Evolutionary conservation across 2,329 filamentous ascomycete genomes (phyloP).

Genomic region (Whalleya microplaca): DNA sequence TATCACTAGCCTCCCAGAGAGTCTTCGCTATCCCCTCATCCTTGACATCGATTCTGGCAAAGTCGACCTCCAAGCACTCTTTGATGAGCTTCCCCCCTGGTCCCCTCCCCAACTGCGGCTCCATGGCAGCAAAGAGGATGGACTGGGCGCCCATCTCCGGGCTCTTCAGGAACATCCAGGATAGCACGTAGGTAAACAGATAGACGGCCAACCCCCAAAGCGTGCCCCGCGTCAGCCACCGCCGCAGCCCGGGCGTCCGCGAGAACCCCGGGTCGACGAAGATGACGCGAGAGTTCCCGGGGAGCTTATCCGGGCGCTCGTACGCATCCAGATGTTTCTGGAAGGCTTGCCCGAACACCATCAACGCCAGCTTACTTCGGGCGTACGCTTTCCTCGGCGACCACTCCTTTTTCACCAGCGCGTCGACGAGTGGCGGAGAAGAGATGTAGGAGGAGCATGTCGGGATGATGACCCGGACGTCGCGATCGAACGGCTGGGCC

Average conservation of each 20-base stretch:
- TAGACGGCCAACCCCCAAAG: constrained; percentile 81
- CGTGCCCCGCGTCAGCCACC: constrained; percentile 85
- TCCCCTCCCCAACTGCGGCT: constrained; percentile 67
- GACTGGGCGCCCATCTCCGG: constrained; percentile 83
- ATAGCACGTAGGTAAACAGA: constrained; percentile 74
- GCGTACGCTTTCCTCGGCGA: constrained; percentile 63
- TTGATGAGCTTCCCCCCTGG: constrained; percentile 77
- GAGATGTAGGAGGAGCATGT: constrained; percentile 89
- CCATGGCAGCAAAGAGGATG: constrained; percentile 85
- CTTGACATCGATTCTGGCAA: constrained; percentile 71
- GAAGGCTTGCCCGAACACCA: constrained; percentile 86
- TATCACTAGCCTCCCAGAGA: constrained; percentile 88
- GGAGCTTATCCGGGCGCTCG: constrained; percentile 79
- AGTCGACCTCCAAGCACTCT: constrained; percentile 80
- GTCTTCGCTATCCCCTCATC: constrained; percentile 81
- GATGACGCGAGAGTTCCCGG: constrained; percentile 81
- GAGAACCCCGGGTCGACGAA: constrained; percentile 85
- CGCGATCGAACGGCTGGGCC: constrained; percentile 89
- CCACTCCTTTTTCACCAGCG: constrained; percentile 54
- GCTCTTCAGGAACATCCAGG: constrained; percentile 89
- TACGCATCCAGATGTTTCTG: constrained; percentile 90
- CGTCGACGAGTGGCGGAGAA: constrained; percentile 67
- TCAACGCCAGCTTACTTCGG: constrained; percentile 76
- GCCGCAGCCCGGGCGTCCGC: constrained; percentile 83
- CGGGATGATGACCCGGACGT: constrained; percentile 84